Percentiles rank a stretch among this genome's conserved stretches.
Conservation (phyloP, 2,329 filamentous ascomycete species). For the Talaromyces sp. region DNA sequence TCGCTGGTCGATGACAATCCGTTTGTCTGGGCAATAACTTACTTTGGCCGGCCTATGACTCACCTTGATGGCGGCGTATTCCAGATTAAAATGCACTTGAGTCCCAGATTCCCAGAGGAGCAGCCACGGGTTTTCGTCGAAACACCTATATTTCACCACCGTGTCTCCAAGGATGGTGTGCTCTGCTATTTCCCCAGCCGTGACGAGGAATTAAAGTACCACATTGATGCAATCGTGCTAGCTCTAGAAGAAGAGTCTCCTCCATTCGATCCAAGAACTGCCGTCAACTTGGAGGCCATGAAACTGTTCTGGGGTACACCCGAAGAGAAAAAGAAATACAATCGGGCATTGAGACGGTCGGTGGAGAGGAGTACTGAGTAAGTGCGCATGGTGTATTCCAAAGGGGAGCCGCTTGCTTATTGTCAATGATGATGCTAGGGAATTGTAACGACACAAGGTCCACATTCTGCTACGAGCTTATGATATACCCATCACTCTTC, state of each 20-base stretch:
- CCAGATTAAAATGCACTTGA: constrained; percentile 72
- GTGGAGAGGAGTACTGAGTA: constrained; percentile 49
- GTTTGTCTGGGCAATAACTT: constrained; percentile 82
- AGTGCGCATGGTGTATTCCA: constrained; percentile 4
- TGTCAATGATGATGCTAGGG: background rate
- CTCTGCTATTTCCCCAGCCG: constrained; percentile 74
- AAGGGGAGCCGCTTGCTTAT: background rate
- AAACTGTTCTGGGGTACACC: constrained; percentile 79
- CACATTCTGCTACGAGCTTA: background rate
- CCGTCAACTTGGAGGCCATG: constrained; percentile 80
- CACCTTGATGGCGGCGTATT: constrained; percentile 90
- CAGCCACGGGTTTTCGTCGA: constrained; percentile 79
- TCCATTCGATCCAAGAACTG: constrained; percentile 81
- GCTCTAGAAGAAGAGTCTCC: constrained; percentile 83
- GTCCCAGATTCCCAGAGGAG: constrained; percentile 78
- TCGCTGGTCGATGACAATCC: constrained; percentile 75
- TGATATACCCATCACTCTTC: background rate
- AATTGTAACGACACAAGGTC: background rate
- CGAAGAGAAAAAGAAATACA: constrained; percentile 79
- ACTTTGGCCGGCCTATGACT: constrained; percentile 88
- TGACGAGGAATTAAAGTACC: constrained; percentile 71
- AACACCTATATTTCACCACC: constrained; percentile 80
- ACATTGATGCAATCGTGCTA: constrained; percentile 77
- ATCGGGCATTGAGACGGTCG: constrained; percentile 70
- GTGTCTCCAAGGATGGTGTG: constrained; percentile 73